phyloP scores from a whole-genome alignment of 192 early-diverging fungal species.

The Umbelopsis sp. region DNA sequence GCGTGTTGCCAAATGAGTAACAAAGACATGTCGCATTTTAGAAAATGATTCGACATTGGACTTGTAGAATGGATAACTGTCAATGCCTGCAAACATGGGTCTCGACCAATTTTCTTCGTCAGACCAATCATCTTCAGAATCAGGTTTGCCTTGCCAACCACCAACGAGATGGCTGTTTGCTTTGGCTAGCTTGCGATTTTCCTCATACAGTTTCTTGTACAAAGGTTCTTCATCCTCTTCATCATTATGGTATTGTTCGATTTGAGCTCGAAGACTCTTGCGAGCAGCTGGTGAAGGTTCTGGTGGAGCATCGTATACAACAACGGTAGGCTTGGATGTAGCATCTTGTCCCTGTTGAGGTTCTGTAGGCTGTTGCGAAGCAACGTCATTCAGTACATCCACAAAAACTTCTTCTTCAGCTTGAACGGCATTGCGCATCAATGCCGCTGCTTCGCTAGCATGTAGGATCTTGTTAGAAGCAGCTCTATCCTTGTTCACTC shows the following conservation, averaged over 20 bases:
- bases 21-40: constrained; percentile 5
- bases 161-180: constrained; percentile 11
- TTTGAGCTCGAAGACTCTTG: constrained; percentile 21
- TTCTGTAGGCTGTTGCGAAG: background rate
- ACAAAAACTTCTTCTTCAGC: constrained; percentile 20
- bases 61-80: constrained; percentile 50
- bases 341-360: background rate
- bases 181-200: constrained; percentile 27
- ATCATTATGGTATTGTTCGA: constrained; percentile 27
- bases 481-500: constrained; percentile 15
- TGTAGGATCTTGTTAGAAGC: background rate
- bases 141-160: constrained; percentile 20
- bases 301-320: constrained; percentile 1
- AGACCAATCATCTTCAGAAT: constrained; percentile 25
- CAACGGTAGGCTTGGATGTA: background rate
- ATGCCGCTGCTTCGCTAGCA: background rate
- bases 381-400: constrained; percentile 12
- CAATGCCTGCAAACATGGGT: constrained; percentile 35
- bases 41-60: constrained; percentile 34
- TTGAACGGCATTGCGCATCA: constrained; percentile 10
- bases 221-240: constrained; percentile 40
- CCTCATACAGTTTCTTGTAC: constrained; percentile 37
- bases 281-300: constrained; percentile 14
- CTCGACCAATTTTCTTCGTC: constrained; percentile 34
- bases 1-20: background rate